Base-by-base conservation (phyloP, 2,329 filamentous ascomycete genomes). In the Raffaelea deltoideospora region DNA sequence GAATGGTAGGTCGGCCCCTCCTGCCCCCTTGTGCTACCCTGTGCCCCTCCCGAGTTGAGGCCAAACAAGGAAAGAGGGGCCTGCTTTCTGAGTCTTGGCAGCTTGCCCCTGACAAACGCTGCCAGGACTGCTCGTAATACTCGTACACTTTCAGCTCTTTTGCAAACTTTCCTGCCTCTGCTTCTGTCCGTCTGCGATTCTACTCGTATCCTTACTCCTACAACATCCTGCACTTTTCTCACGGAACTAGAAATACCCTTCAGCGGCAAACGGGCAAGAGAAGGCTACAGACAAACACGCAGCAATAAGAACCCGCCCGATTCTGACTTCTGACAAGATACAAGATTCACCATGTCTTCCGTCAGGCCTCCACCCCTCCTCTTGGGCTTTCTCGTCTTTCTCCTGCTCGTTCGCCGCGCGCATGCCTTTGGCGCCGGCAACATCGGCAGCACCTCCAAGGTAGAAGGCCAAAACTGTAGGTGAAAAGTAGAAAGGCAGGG, bases 391-490 rank as follows among this genome's bases (percentile, higher is more conserved):
- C 55, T 71, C 37, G 52, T 84, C 45, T 60, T 88, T 46, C 63
- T 86, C 47, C 60, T 72, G 46, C 72, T 84, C 50, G 72, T 77
- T 37, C 66, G 66, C 42, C 81, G 80, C 15, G 71, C 73, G 26
- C 65, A 79, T 47, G 84, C 82, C 37, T 93, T 93, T 53, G 85
- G 85, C 46, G 85, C 85, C 49, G 86, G 86, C 43, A 92, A 92
- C 58, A 90, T 93, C 54, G 83, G 81, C 30, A 76, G 79, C 40
- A 69, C 84, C 42, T 80, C 83, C 51, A 79, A 77, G 53, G 68
- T 92, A 37, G 83, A 90, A 56, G 85, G 84, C 45, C 69, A 83
- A 54, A 92, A 92, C 56, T 93, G 75, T 78, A 50, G 43, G 71
- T 59, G 5, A 8, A 19, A 4, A n/a, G n/a, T n/a, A n/a, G n/a